phyloP scores from a whole-genome alignment of 1,139 yeast species.

The Hyphopichia buzzinii region DNA sequence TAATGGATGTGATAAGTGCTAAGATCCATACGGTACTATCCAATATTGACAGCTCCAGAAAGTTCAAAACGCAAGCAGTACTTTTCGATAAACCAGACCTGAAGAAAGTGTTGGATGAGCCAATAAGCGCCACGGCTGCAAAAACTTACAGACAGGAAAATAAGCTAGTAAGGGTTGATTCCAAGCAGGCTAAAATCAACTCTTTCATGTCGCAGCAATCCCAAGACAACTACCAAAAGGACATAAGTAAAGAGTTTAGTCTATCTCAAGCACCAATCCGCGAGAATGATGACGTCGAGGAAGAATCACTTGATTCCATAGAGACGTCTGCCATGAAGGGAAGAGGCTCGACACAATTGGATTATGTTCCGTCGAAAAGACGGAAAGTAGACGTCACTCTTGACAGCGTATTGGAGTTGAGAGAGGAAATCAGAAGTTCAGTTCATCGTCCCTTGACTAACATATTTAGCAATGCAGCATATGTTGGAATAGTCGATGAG shows the following conservation, averaged over 20 bases:
- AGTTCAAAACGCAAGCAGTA: constrained; percentile 64
- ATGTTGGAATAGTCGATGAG: constrained; percentile 81
- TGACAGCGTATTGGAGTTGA: constrained; percentile 57
- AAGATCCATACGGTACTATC: constrained; percentile 51
- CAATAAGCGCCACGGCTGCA: constrained; percentile 9
- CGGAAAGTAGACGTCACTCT: constrained; percentile 40
- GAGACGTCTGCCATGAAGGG: not conserved
- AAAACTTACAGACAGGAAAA: constrained; percentile 54
- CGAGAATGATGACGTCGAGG: not conserved
- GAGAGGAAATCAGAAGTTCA: constrained; percentile 45
- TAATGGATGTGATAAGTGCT: constrained; percentile 58
- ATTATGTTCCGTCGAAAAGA: constrained; percentile 7
- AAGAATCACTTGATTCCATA: not conserved
- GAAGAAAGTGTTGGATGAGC: constrained; percentile 15
- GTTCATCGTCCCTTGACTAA: constrained; percentile 59
- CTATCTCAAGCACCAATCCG: not conserved
- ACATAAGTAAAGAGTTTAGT: constrained; percentile 2
- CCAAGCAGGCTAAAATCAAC: constrained; percentile 59
- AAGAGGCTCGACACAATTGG: not conserved
- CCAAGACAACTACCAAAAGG: constrained; percentile 5
- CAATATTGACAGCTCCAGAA: constrained; percentile 65
- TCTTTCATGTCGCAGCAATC: constrained; percentile 30
- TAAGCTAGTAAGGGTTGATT: constrained; percentile 73
- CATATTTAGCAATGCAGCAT: constrained; percentile 67
- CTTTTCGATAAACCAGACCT: constrained; percentile 24